These are phyloP conservation scores for Verticillium dahliae DNA, from an alignment of 2,329 filamentous ascomycete species.

Conservation along the genomic window DNA sequence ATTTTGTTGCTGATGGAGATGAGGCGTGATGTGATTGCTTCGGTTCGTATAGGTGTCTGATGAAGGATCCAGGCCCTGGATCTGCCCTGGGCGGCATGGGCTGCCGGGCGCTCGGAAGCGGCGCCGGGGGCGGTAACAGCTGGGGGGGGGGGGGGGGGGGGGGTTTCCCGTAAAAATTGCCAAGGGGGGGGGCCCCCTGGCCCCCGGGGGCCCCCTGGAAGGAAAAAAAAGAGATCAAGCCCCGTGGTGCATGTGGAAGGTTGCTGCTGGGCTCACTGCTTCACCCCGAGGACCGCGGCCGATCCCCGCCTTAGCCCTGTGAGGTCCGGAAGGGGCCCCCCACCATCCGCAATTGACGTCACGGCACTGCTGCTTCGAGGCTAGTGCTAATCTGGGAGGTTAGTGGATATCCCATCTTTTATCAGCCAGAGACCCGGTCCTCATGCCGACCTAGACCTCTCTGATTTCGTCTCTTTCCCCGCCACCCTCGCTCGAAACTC, in stretches of 20 bases:
- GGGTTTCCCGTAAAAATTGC: too few species aligned
- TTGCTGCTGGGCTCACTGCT: too few species aligned
- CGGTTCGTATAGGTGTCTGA: background rate
- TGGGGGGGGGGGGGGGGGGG: background rate
- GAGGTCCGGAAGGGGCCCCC: too few species aligned
- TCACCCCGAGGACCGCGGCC: background rate
- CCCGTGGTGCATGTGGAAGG: background rate
- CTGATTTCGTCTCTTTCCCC: background rate
- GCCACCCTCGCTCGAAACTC: background rate
- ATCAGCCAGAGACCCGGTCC: constrained; percentile 1
- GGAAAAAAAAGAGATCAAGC: background rate
- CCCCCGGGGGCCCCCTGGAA: too few species aligned
- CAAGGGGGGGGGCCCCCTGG: too few species aligned
- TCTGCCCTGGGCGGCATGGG: background rate
- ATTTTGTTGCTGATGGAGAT: background rate
- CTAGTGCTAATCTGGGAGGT: background rate
- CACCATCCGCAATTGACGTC: constrained; percentile 12
- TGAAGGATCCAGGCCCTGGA: background rate
- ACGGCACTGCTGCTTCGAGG: background rate
- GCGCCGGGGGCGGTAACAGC: background rate
- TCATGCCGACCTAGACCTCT: background rate
- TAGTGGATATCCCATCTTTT: constrained; percentile 1
- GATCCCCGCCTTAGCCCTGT: too few species aligned
- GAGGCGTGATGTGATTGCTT: background rate
- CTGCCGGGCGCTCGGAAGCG: background rate